Percentiles rank a stretch among this genome's conserved stretches.
These are phyloP conservation scores for Apophysomyces variabilis DNA, from an alignment of 371 early-diverging fungal species.

Conservation along the genomic window DNA sequence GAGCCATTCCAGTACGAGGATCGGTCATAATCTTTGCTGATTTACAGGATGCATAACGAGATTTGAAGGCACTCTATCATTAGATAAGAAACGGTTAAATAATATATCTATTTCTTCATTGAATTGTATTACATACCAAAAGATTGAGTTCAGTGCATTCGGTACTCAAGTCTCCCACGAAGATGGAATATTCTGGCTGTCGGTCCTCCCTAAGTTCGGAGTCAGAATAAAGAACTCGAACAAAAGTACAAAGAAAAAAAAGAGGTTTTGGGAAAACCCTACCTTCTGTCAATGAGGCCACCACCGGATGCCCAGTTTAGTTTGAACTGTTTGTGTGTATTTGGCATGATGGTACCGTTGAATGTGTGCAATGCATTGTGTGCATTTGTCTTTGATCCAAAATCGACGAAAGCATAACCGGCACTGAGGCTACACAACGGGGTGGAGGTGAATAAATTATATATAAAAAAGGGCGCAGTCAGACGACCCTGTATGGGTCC, in stretches of 20 bases:
- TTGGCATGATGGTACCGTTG: constrained; percentile 85
- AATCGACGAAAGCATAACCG: constrained; percentile 82
- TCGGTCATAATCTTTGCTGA: constrained; percentile 88
- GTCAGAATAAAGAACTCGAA: background rate
- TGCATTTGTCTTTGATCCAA: constrained; percentile 50
- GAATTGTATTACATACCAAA: constrained; percentile 56
- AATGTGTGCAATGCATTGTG: constrained; percentile 42
- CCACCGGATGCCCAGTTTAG: constrained; percentile 75
- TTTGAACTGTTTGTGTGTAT: constrained; percentile 75
- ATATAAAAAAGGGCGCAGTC: constrained; percentile 16
- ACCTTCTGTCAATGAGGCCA: constrained; percentile 54
- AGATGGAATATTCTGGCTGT: constrained; percentile 79
- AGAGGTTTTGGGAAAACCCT: background rate
- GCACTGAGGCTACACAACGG: constrained; percentile 49
- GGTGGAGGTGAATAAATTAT: background rate
- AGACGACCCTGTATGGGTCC: constrained; percentile 6
- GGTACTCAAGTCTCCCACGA: constrained; percentile 86
- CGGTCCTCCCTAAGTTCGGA: constrained; percentile 50
- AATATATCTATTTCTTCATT: background rate
- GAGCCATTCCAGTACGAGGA: constrained; percentile 70
- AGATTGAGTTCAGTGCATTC: constrained; percentile 77
- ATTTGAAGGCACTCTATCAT: constrained; percentile 55
- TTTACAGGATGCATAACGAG: constrained; percentile 68
- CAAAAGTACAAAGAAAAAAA: constrained; percentile 10
- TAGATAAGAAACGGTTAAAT: constrained; percentile 7